A percentile compares a stretch with the other conserved stretches of the same genome.
These are phyloP conservation scores for Hibiscus syriacus DNA, from an alignment of 345 rosid genomes.

Conservation along the genomic window DNA sequence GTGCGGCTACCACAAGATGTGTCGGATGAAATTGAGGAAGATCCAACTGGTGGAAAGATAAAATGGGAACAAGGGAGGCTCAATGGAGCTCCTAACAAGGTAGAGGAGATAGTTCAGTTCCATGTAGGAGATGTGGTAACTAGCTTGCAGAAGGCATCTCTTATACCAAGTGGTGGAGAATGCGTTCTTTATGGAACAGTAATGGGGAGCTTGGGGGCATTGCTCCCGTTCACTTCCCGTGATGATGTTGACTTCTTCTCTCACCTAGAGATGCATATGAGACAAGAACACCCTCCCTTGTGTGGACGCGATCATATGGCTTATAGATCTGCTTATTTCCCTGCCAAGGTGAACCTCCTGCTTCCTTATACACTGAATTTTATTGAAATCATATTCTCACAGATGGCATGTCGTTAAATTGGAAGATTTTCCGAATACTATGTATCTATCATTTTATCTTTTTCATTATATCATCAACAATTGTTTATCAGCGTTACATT, in stretches of 20 bases:
- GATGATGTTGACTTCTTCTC: slow-evolving; percentile 97
- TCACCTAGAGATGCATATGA: slow-evolving; percentile 96
- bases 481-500: not conserved
- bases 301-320: slow-evolving; percentile 91
- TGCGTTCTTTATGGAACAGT: slow-evolving; percentile 83
- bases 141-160: slow-evolving; percentile 80
- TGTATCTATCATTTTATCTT: not conserved
- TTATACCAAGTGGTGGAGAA: slow-evolving; percentile 93
- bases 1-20: slow-evolving; percentile 87
- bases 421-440: not conserved
- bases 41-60: slow-evolving; percentile 94
- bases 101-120: slow-evolving; percentile 93
- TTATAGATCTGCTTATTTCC: slow-evolving; percentile 91
- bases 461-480: not conserved
- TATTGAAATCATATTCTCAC: not conserved
- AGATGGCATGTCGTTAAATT: too few relatives aligned
- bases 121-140: slow-evolving; percentile 84
- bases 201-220: slow-evolving; percentile 91
- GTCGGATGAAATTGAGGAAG: slow-evolving; percentile 97
- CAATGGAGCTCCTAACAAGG: slow-evolving; percentile 94
- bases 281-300: slow-evolving; percentile 94
- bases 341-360: slow-evolving; percentile 61
- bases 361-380: not conserved
- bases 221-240: slow-evolving; percentile 86
- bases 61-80: slow-evolving; percentile 99